Conservation (phyloP, 2,329 filamentous ascomycete genomes). For the Aspergillus neotritici region DNA sequence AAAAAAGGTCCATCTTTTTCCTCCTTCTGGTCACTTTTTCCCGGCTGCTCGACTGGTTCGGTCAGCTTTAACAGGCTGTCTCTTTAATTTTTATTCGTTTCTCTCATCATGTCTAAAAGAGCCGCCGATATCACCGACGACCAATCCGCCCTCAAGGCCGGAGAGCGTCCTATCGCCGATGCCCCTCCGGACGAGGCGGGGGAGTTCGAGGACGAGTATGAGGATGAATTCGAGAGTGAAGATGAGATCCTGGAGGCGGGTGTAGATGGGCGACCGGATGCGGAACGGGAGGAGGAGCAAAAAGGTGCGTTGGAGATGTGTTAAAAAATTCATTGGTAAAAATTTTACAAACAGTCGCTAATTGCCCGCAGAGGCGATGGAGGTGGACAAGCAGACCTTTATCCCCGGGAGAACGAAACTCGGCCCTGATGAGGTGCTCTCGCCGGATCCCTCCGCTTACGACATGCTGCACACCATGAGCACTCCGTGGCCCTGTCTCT, state of each 20-base stretch:
- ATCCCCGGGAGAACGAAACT: slow-evolving; percentile 92
- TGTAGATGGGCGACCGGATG: slow-evolving; percentile 86
- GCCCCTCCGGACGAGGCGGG: slow-evolving; percentile 49
- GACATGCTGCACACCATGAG: slow-evolving; percentile 94
- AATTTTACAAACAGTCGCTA: not conserved
- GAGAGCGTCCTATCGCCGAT: slow-evolving; percentile 51
- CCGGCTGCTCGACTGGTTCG: slow-evolving; percentile 19
- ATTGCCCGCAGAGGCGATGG: slow-evolving; percentile 68
- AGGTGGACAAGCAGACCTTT: slow-evolving; percentile 89
- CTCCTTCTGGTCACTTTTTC: slow-evolving; percentile 11
- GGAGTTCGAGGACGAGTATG: slow-evolving; percentile 74
- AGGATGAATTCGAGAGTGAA: slow-evolving; percentile 91
- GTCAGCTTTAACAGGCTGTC: slow-evolving; percentile 3
- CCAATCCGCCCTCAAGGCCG: slow-evolving; percentile 53
- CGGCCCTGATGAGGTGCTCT: slow-evolving; percentile 81
- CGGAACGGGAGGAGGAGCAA: slow-evolving; percentile 84
- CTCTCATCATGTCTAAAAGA: slow-evolving; percentile 54
- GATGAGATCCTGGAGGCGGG: slow-evolving; percentile 93
- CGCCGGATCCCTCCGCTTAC: slow-evolving; percentile 90
- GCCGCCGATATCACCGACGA: slow-evolving; percentile 49
- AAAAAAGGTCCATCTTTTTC: slow-evolving; percentile 5
- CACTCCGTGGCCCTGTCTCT: slow-evolving; percentile 94
- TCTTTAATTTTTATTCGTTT: slow-evolving; percentile 6
- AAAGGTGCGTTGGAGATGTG: slow-evolving; percentile 47
- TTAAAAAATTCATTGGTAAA: not conserved